Base-by-base conservation (phyloP, 1,139 yeast genomes). In the Zygoascus meyerae region DNA sequence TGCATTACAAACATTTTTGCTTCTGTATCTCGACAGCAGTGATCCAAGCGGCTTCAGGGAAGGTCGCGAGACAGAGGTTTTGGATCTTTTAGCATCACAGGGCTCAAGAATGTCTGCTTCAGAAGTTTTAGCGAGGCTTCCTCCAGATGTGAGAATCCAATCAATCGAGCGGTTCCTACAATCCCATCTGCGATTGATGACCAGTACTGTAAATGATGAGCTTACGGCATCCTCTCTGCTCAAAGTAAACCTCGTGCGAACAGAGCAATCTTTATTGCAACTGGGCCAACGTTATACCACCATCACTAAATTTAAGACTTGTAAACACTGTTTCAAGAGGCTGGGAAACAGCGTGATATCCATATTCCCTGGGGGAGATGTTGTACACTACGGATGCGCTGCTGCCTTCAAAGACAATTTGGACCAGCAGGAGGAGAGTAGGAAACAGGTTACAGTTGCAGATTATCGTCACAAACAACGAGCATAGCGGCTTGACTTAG, bases 381-480 rank as follows among this genome's bases (percentile, higher is more conserved):
- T 82, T 3, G 78, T 82, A 2, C 95, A 86, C 61, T 86, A 81
- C 59, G 87, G 86, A 1, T 86, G 95, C 54, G 62, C 68, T 12
- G 57, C 53, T 21, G 52, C 52, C 11, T 61, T 60, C 40, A 55
- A 53, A 40, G 51, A 51, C 9, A 31, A 17, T 17, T 47, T 56
- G 18, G 55, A 54, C 9, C 46, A 43, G 47, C 47, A 18, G 35
- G 45, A 40, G 29, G 38, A 39, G 15, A 33, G 34, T 26, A 36
- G 36, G 17, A 40, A 36, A 31, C 48, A 44, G 30, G 29, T 50
- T 11, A 36, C 37, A 9, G 48, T 45, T 36, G 40, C 28, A 36
- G 14, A 11, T 14, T n/a, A 11, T 26, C 28, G n/a, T 26, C 10
- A 12, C 7, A 5, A 6, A 36, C 10, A 15, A 2, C 29, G 7